Conservation (phyloP, 1,284 basidiomycete species). For the Hemileia vastatrix region DNA sequence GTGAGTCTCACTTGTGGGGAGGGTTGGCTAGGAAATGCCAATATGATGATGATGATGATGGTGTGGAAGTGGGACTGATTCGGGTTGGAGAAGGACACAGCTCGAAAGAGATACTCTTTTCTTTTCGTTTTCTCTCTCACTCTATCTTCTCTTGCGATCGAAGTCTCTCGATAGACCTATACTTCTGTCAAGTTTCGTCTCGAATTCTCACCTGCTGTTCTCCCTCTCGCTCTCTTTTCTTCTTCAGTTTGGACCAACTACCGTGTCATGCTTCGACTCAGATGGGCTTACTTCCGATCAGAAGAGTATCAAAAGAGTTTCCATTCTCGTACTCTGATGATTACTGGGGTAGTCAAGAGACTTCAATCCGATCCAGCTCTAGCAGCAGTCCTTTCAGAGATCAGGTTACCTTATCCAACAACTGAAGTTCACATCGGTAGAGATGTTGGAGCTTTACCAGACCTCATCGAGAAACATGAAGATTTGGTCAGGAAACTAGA, state of each 20-base stretch:
- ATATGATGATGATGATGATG: conserved; percentile 1
- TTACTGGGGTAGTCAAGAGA: conserved; percentile 63
- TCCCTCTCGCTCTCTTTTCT: conserved; percentile 4
- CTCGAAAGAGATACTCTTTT: conserved; percentile 54
- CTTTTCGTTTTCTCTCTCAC: conserved; percentile 62
- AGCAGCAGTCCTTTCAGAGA: conserved; percentile 60
- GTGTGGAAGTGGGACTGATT: neutral
- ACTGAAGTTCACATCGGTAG: conserved; percentile 72
- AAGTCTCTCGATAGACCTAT: neutral
- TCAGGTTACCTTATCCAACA: conserved; percentile 69
- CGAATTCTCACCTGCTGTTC: neutral
- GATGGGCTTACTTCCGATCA: conserved; percentile 62
- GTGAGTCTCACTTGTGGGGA: conserved; percentile 9
- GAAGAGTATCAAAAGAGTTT: conserved; percentile 64
- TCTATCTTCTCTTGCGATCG: too few species aligned
- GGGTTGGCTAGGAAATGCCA: neutral
- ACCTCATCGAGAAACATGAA: conserved; percentile 77
- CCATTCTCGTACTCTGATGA: conserved; percentile 63
- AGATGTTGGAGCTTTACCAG: conserved; percentile 61
- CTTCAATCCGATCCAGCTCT: conserved; percentile 66
- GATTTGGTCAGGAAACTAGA: conserved; percentile 74
- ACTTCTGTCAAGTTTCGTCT: conserved; percentile 17
- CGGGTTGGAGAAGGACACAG: conserved; percentile 27
- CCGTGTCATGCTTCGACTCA: conserved; percentile 55
- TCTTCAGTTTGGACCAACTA: conserved; percentile 23